phyloP scores from a whole-genome alignment of 1,139 yeast species.

The Kodamaea suecica region DNA sequence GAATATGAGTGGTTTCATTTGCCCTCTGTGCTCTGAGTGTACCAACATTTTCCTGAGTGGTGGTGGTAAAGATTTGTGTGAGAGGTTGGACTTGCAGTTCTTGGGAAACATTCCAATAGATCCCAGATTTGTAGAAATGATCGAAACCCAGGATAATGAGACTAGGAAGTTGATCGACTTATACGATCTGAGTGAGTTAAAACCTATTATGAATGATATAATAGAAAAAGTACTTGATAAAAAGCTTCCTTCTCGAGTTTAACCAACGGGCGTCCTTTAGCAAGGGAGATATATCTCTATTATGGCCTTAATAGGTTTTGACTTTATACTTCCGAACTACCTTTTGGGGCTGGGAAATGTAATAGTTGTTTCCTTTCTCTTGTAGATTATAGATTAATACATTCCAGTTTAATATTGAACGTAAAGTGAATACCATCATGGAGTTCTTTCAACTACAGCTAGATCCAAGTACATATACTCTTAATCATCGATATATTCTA shows the following conservation, averaged over 20 bases:
- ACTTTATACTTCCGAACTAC: too few species aligned
- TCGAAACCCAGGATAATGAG: slow-evolving; percentile 54
- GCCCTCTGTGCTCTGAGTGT: slow-evolving; percentile 83
- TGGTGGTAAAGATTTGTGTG: slow-evolving; percentile 79
- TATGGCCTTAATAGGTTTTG: too few species aligned
- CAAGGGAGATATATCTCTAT: too few species aligned
- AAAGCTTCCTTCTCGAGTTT: slow-evolving; percentile 32
- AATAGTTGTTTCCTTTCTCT: too few species aligned
- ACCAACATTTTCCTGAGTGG: slow-evolving; percentile 91
- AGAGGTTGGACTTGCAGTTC: slow-evolving; percentile 57
- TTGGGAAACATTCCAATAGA: slow-evolving; percentile 91
- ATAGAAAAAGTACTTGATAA: slow-evolving; percentile 43
- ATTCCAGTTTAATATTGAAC: too few species aligned
- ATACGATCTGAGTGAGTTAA: slow-evolving; percentile 36
- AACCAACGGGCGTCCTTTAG: too few species aligned
- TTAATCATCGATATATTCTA: too few species aligned
- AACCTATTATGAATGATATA: slow-evolving; percentile 51
- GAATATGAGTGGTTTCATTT: slow-evolving; percentile 50
- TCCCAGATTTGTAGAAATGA: slow-evolving; percentile 81
- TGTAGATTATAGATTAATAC: too few species aligned
- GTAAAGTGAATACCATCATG: too few species aligned
- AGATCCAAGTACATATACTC: too few species aligned
- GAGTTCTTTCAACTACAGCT: background rate
- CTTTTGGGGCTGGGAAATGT: too few species aligned
- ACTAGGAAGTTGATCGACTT: slow-evolving; percentile 31